Conservation (phyloP, 2,329 filamentous ascomycete species). For the Pseudogymnoascus sp. region DNA sequence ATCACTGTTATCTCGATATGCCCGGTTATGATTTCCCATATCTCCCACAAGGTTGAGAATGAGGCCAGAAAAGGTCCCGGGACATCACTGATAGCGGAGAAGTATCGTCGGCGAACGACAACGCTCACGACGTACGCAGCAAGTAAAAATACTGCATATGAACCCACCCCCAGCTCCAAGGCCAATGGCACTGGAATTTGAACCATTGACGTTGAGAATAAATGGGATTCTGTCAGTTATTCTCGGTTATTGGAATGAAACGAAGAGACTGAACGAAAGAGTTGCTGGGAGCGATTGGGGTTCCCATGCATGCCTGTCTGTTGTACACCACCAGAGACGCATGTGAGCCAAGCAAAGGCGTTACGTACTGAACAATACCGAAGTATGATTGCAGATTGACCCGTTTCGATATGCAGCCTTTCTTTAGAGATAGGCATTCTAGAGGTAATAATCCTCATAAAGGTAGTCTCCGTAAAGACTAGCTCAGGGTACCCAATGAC, state of each 20-base stretch:
- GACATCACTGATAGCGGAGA: slow-evolving; percentile 34
- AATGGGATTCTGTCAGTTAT: not conserved
- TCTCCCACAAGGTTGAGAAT: slow-evolving; percentile 35
- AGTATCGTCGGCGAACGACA: slow-evolving; percentile 35
- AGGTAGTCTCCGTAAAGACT: not conserved
- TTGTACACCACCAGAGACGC: not conserved
- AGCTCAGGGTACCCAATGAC: not conserved
- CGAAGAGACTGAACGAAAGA: not conserved
- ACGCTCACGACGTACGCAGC: not conserved
- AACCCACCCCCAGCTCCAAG: not conserved
- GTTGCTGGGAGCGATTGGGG: not conserved
- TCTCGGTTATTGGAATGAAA: not conserved
- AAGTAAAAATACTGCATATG: not conserved
- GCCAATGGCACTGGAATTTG: not conserved
- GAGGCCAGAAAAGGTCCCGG: slow-evolving; percentile 37
- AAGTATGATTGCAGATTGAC: not conserved
- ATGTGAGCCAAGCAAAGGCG: not conserved
- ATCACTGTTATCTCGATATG: slow-evolving; percentile 33
- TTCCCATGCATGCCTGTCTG: not conserved
- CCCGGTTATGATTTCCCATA: slow-evolving; percentile 32
- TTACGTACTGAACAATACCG: not conserved
- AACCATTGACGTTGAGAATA: not conserved
- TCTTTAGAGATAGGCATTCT: not conserved
- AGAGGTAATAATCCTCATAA: not conserved
- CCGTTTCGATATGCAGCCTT: not conserved